These are phyloP conservation scores for Trypanosoma grayi DNA, from an alignment of 208 protist species.

Conservation along the genomic window DNA sequence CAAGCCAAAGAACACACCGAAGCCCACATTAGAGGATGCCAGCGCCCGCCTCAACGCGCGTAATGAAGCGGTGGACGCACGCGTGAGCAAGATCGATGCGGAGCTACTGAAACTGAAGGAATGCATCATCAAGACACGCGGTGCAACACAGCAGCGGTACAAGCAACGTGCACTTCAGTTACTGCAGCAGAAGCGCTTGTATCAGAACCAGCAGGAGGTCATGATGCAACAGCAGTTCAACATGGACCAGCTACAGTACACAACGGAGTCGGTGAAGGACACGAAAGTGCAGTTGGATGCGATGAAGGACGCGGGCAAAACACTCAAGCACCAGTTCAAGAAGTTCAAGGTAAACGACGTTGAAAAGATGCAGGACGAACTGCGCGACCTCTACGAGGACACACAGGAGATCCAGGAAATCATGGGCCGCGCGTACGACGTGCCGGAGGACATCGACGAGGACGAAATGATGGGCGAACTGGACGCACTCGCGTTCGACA, in stretches of 20 bases:
- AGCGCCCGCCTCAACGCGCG: slow-evolving; percentile 62
- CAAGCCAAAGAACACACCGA: slow-evolving; percentile 56
- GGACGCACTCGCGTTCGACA: slow-evolving; percentile 84
- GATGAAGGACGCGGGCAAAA: slow-evolving; percentile 89
- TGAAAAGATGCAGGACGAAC: slow-evolving; percentile 86
- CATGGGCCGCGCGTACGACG: slow-evolving; percentile 88
- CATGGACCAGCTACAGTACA: slow-evolving; percentile 93
- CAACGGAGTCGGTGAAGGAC: slow-evolving; percentile 89
- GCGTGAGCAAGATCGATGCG: slow-evolving; percentile 83
- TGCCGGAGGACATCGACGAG: slow-evolving; percentile 92
- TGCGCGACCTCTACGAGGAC: slow-evolving; percentile 90
- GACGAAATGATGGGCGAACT: slow-evolving; percentile 90
- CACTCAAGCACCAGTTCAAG: slow-evolving; percentile 81
- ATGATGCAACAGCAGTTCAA: slow-evolving; percentile 93
- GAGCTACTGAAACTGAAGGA: slow-evolving; percentile 86
- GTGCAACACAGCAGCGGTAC: slow-evolving; percentile 76
- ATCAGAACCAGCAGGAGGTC: slow-evolving; percentile 88
- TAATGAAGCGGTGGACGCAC: slow-evolving; percentile 74
- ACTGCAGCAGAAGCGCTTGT: slow-evolving; percentile 92
- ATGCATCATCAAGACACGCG: slow-evolving; percentile 65
- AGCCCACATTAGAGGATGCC: slow-evolving; percentile 87
- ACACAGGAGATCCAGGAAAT: slow-evolving; percentile 93
- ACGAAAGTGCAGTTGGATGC: slow-evolving; percentile 86
- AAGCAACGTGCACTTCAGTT: slow-evolving; percentile 90
- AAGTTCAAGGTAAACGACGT: slow-evolving; percentile 86